Base-by-base conservation (phyloP, 768 basidiomycete genomes). In the Aureoboletus auriporus region DNA sequence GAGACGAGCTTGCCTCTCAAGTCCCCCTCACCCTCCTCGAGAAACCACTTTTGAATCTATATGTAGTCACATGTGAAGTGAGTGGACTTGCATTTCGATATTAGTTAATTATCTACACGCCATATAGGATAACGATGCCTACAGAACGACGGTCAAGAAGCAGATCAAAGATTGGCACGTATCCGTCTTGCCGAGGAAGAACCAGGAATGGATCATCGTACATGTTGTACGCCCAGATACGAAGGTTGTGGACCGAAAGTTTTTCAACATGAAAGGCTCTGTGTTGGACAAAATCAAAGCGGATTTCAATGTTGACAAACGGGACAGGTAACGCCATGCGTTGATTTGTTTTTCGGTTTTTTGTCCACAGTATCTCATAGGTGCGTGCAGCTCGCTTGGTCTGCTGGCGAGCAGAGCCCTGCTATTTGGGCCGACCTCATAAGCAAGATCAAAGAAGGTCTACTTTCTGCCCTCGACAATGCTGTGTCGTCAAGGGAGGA, bases 81-180 rank as follows among this genome's bases (percentile, higher is more conserved):
- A 64, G 76, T 48, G 29, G n/a, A 46, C 43, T 23, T 30, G 29
- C 40, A 27, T 33, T 47, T 23, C 9, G 36, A 39, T 17, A 35
- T 11, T 5, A 47, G 27, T 27, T 52, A 45, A 44, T 59, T 52
- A 42, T 46, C 44, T 53, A 42, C 34, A 36, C 40, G 16, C 11
- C 38, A 29, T 28, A 33, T 50, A 84, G 83, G 80, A 84, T 52
- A 74, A 66, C 28, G 83, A 98, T 40, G 71, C 75, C 4, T 99
- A 99, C 73, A 85, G 84, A 59, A 76, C 75, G 23, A 76, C 78
- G 0, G 76, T 88, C 16, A 86, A 84, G 62, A 88, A 84, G 54
- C 90, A 95, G 64, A 87, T 98, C 55, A 89, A 89, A 57, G 93
- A 97, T 51, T 99, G 96, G 96, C 85, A 90, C 50, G 72, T 74